Evolutionary conservation across 495 filamentous ascomycete species (phyloP).

Genomic region (Lasiosphaeriaceae sp.): DNA sequence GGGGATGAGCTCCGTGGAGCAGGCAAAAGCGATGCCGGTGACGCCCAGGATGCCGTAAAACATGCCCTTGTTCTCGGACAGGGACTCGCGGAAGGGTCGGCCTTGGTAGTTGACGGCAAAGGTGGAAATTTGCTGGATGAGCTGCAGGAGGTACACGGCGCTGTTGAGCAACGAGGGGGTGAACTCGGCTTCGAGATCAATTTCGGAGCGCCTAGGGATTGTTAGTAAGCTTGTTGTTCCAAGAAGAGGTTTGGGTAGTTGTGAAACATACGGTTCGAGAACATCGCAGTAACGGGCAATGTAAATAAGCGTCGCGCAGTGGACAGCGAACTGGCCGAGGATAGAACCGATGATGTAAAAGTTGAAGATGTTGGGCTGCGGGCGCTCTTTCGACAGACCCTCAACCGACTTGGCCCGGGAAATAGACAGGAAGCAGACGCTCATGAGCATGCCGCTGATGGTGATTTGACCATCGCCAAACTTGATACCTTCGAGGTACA

Average conservation of each 20-base stretch:
- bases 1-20: conserved; percentile 92
- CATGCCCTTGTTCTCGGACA: conserved; percentile 95
- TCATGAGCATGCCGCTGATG: conserved; percentile 99
- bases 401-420: conserved; percentile 94
- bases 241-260: not conserved
- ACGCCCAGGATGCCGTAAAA: conserved; percentile 92
- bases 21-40: conserved; percentile 85
- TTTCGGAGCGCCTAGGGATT: conserved; percentile 54
- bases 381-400: conserved; percentile 91
- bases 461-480: conserved; percentile 98
- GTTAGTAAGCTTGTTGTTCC: conserved; percentile 28
- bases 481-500: conserved; percentile 98
- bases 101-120: conserved; percentile 99
- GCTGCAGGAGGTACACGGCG: conserved; percentile 94
- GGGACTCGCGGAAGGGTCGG: conserved; percentile 92
- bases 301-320: conserved; percentile 92
- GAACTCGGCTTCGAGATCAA: conserved; percentile 96
- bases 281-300: conserved; percentile 82
- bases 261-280: conserved; percentile 68
- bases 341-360: conserved; percentile 97
- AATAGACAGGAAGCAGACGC: conserved; percentile 96
- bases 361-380: conserved; percentile 99
- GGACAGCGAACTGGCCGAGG: conserved; percentile 94
- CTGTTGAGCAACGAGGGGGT: conserved; percentile 90
- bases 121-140: conserved; percentile 99